Evolutionary conservation across 169 alveolate genomes (phyloP).

Genomic region (Cryptosporidium xiaoi): DNA sequence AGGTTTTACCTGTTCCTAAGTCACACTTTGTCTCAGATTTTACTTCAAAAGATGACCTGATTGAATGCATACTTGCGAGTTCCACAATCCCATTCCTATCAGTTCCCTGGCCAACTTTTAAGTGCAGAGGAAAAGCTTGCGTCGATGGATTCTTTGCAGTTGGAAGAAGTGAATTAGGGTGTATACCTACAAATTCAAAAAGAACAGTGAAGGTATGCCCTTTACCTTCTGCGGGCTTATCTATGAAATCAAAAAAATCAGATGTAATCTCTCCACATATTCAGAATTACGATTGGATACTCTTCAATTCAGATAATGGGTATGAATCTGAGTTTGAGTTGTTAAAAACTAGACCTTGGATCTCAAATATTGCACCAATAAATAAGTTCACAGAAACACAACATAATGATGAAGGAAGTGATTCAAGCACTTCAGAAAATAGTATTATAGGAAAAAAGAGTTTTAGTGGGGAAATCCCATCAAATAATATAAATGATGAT

Average conservation of each 20-base stretch:
- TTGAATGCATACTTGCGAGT: conserved; percentile 67
- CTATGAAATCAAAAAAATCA: conserved; percentile 58
- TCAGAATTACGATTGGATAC: conserved; percentile 60
- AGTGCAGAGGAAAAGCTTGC: conserved; percentile 69
- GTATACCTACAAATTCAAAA: conserved; percentile 65
- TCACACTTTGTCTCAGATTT: conserved; percentile 69
- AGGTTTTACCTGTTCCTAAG: conserved; percentile 70
- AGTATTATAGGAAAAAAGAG: not conserved
- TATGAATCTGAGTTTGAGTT: not conserved
- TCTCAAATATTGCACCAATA: not conserved
- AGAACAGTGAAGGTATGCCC: conserved; percentile 74
- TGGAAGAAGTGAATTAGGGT: conserved; percentile 70
- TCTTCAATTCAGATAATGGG: conserved; percentile 11
- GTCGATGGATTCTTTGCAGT: conserved; percentile 73
- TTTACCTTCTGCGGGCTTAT: conserved; percentile 67
- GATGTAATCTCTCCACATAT: conserved; percentile 71
- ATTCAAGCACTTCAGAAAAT: not conserved
- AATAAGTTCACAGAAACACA: not conserved
- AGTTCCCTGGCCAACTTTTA: conserved; percentile 68
- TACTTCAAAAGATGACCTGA: conserved; percentile 54
- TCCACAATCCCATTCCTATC: conserved; percentile 72
- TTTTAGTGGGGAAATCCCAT: not conserved
- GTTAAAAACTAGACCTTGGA: conserved; percentile 41
- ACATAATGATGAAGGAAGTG: not conserved
- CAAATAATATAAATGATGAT: not conserved